phyloP scores from a whole-genome alignment of 2,329 filamentous ascomycete species.

The Fusarium austroafricanum region DNA sequence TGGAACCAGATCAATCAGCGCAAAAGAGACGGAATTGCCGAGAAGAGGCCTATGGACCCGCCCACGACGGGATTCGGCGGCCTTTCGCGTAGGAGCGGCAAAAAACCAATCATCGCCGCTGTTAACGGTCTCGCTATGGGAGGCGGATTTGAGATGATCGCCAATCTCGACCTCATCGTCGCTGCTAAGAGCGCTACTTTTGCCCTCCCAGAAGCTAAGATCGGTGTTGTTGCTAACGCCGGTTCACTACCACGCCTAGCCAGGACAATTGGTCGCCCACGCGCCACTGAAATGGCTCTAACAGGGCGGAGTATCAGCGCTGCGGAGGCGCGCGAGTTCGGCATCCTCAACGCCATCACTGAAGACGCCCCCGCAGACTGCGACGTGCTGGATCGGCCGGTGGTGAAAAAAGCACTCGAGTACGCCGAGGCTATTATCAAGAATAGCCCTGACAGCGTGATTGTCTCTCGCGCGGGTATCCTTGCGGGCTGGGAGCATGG shows the following conservation, averaged over 20 bases:
- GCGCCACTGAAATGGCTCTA: slow-evolving; percentile 75
- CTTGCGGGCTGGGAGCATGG: slow-evolving; percentile 75
- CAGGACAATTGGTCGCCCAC: slow-evolving; percentile 72
- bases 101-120: slow-evolving; percentile 81
- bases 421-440: slow-evolving; percentile 69
- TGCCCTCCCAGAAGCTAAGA: slow-evolving; percentile 76
- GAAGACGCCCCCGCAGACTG: slow-evolving; percentile 44
- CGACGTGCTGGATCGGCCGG: slow-evolving; percentile 50
- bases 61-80: slow-evolving; percentile 68
- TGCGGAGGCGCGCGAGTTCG: slow-evolving; percentile 70
- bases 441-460: slow-evolving; percentile 77
- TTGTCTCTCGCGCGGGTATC: slow-evolving; percentile 75
- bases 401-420: slow-evolving; percentile 66
- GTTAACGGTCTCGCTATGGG: slow-evolving; percentile 81
- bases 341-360: slow-evolving; percentile 74
- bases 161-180: slow-evolving; percentile 79
- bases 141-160: slow-evolving; percentile 80
- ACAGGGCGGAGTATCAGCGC: slow-evolving; percentile 69
- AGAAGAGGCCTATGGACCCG: slow-evolving; percentile 44
- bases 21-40: slow-evolving; percentile 34
- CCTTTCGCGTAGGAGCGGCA: slow-evolving; percentile 72
- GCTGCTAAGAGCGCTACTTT: slow-evolving; percentile 70
- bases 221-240: slow-evolving; percentile 77
- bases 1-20: slow-evolving; percentile 44
- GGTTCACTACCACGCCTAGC: slow-evolving; percentile 76